Conservation (phyloP, 2,329 filamentous ascomycete species). For the Curvularia eragrostidis region DNA sequence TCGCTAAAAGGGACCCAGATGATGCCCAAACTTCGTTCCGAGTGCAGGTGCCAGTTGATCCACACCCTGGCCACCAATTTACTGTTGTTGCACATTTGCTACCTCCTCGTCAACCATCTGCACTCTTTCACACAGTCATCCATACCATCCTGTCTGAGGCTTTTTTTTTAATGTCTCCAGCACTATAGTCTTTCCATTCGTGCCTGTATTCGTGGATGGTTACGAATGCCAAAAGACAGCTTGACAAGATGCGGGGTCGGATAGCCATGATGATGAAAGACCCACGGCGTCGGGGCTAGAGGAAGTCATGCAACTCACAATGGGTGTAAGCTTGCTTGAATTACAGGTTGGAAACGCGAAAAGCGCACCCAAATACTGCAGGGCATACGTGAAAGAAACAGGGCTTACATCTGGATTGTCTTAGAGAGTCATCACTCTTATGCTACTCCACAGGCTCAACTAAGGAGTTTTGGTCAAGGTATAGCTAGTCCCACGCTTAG, state of each 20-base stretch:
- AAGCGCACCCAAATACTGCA: not conserved
- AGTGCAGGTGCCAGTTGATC: conserved; percentile 1
- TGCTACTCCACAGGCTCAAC: not conserved
- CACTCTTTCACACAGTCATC: not conserved
- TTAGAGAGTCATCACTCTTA: not conserved
- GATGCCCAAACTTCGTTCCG: conserved; percentile 8
- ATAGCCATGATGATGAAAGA: not conserved
- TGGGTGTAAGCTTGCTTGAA: no score
- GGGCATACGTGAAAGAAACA: not conserved
- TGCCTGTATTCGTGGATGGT: conserved; percentile 1
- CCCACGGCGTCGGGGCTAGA: not conserved
- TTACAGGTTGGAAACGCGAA: not conserved
- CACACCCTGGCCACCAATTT: conserved; percentile 3
- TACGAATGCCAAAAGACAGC: not conserved
- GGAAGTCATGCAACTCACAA: not conserved
- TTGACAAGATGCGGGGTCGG: not conserved
- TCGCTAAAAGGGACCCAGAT: conserved; percentile 15
- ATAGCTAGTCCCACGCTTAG: not conserved
- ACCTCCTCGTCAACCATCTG: conserved; percentile 1
- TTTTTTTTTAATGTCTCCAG: not conserved
- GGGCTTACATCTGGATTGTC: not conserved
- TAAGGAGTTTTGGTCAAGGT: not conserved
- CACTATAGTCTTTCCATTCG: conserved; percentile 1
- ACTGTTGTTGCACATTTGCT: conserved; percentile 1
- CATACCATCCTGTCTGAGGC: not conserved